A percentile compares a stretch with the other conserved stretches of the same genome.
phyloP scores from a whole-genome alignment of 129 eudicot species.

The Flaveria sonorensis region DNA sequence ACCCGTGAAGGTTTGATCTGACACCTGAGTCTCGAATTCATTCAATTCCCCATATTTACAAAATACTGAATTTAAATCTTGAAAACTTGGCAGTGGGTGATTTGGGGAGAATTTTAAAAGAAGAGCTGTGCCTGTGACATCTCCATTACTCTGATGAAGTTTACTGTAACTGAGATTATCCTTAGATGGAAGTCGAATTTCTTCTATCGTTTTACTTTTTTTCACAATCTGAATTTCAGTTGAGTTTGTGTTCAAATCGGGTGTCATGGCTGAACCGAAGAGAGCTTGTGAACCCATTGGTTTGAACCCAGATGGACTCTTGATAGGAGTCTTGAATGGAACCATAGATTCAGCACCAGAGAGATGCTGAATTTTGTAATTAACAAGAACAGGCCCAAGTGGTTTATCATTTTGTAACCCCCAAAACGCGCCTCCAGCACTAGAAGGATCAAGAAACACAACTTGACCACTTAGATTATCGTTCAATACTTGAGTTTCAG shows the following conservation, averaged over 20 bases:
- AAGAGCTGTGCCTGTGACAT: slow-evolving; percentile 48
- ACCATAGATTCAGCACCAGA: slow-evolving; percentile 26
- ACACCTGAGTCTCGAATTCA: slow-evolving; percentile 41
- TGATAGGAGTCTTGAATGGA: slow-evolving; percentile 29
- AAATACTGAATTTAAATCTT: slow-evolving; percentile 46
- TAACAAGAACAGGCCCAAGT: slow-evolving; percentile 56
- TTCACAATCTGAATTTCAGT: slow-evolving; percentile 32
- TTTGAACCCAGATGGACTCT: slow-evolving; percentile 27
- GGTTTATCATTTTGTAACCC: slow-evolving; percentile 60
- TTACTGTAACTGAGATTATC: slow-evolving; percentile 13
- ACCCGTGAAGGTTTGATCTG: slow-evolving; percentile 28
- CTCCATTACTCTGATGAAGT: slow-evolving; percentile 32
- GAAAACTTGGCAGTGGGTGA: slow-evolving; percentile 43
- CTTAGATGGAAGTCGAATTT: slow-evolving; percentile 15
- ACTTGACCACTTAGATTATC: slow-evolving; percentile 48
- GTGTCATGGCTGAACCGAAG: slow-evolving; percentile 26
- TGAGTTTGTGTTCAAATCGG: slow-evolving; percentile 57
- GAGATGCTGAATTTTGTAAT: slow-evolving; percentile 46
- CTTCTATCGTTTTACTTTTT: slow-evolving; percentile 40
- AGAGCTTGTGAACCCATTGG: slow-evolving; percentile 25
- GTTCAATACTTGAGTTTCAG: slow-evolving; percentile 40
- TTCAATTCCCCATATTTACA: slow-evolving; percentile 52
- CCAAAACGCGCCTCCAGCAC: slow-evolving; percentile 58
- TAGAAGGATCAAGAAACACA: slow-evolving; percentile 43
- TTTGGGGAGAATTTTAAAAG: slow-evolving; percentile 50